Conservation (phyloP, 148 eudicot species). For the Polygonum maritimum region DNA sequence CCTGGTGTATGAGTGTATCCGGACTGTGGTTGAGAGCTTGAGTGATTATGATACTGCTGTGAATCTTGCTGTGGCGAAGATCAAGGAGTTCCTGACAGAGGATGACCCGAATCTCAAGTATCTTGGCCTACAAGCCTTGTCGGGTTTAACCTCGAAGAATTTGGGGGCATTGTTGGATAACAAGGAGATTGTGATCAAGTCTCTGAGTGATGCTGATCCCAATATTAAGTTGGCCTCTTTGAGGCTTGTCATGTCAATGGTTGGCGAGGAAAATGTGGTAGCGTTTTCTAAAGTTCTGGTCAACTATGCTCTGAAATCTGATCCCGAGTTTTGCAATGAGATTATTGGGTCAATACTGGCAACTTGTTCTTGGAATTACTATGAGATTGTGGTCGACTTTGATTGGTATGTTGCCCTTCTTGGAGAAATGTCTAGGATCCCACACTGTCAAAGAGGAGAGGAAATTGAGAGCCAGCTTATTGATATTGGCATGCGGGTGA, state of each 20-base stretch:
- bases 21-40: slow-evolving; percentile 63
- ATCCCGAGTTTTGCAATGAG: slow-evolving; percentile 78
- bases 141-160: slow-evolving; percentile 37
- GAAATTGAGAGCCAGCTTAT: slow-evolving; percentile 76
- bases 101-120: slow-evolving; percentile 74
- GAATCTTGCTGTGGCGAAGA: slow-evolving; percentile 53
- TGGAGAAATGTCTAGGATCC: slow-evolving; percentile 79
- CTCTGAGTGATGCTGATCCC: slow-evolving; percentile 62
- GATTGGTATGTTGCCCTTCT: slow-evolving; percentile 81
- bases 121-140: slow-evolving; percentile 65
- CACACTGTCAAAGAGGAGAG: slow-evolving; percentile 76
- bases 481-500: slow-evolving; percentile 95
- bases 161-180: slow-evolving; percentile 66
- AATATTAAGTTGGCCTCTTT: slow-evolving; percentile 62
- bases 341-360: slow-evolving; percentile 50
- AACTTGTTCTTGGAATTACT: slow-evolving; percentile 59
- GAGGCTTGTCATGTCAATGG: slow-evolving; percentile 76
- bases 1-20: slow-evolving; percentile 73
- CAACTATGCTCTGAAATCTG: slow-evolving; percentile 67
- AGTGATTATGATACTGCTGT: slow-evolving; percentile 62
- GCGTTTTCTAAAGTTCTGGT: slow-evolving; percentile 61
- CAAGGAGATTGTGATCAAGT: slow-evolving; percentile 62
- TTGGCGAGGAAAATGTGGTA: slow-evolving; percentile 68
- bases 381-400: slow-evolving; percentile 67
- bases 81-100: slow-evolving; percentile 56